Evolutionary conservation across 2,329 filamentous ascomycete genomes (phyloP).

Genomic region (Leptoxyphium fumago): DNA sequence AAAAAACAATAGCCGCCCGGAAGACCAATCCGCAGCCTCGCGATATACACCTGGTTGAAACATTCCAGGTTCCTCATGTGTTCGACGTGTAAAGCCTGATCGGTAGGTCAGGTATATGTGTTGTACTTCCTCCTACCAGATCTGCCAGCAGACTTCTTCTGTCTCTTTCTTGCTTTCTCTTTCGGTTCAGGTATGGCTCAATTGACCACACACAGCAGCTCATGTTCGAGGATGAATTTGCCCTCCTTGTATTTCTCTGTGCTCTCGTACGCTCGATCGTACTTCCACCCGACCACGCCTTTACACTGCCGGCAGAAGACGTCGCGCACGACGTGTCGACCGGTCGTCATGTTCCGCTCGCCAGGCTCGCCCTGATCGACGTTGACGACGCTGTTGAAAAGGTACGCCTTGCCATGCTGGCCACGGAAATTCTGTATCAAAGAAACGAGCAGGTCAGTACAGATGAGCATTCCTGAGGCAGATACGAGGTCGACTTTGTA

Average conservation of each 20-base stretch:
- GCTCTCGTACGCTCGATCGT: conserved; percentile 87
- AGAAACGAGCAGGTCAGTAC: neutral
- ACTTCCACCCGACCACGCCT: conserved; percentile 93
- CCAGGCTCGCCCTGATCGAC: conserved; percentile 67
- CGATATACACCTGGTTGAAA: too few species aligned
- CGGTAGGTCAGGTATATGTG: too few species aligned
- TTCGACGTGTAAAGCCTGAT: too few species aligned
- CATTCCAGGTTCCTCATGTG: too few species aligned
- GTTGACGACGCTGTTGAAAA: conserved; percentile 92
- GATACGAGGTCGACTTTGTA: neutral
- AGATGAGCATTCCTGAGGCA: too few species aligned
- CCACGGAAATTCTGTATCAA: conserved; percentile 76
- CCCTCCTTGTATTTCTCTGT: conserved; percentile 98
- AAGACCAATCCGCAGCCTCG: too few species aligned
- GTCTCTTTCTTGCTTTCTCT: too few species aligned
- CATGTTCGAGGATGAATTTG: conserved; percentile 91
- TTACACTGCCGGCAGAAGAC: conserved; percentile 85
- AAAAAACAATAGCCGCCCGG: too few species aligned
- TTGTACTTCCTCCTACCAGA: too few species aligned
- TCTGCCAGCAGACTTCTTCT: too few species aligned
- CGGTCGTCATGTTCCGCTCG: conserved; percentile 97
- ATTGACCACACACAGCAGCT: conserved; percentile 66
- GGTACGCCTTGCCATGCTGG: conserved; percentile 93
- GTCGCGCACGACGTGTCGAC: conserved; percentile 83
- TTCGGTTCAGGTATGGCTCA: conserved; percentile 8